These are phyloP conservation scores for Fibroporia radiculosa DNA, from an alignment of 768 basidiomycete genomes.

Conservation along the genomic window DNA sequence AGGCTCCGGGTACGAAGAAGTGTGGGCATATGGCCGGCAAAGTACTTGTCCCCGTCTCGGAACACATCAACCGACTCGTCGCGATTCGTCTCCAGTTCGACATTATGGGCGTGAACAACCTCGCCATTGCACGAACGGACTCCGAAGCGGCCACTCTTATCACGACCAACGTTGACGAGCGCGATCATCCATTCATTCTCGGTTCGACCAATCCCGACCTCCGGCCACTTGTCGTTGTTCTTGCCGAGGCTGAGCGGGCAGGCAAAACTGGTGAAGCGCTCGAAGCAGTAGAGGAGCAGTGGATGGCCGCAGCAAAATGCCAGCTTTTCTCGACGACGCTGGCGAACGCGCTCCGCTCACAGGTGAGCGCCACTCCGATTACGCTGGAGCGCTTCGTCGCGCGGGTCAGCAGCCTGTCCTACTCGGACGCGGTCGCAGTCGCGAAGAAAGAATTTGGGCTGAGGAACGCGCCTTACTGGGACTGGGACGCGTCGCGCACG, in stretches of 20 bases:
- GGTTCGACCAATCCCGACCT: conserved; percentile 76
- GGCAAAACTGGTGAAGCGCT: conserved; percentile 76
- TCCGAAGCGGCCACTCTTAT: conserved; percentile 97
- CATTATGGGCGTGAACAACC: conserved; percentile 96
- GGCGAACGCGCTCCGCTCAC: conserved; percentile 54
- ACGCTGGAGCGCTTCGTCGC: conserved; percentile 55
- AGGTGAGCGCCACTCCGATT: conserved; percentile 39
- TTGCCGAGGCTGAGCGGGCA: conserved; percentile 76
- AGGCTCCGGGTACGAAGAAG: conserved; percentile 96
- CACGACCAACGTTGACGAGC: conserved; percentile 91
- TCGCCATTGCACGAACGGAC: conserved; percentile 90
- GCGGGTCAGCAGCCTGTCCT: conserved; percentile 61
- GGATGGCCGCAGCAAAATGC: conserved; percentile 73
- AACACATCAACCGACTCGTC: conserved; percentile 97
- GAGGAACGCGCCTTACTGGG: conserved; percentile 73
- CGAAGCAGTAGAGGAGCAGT: conserved; percentile 84
- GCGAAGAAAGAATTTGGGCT: conserved; percentile 78
- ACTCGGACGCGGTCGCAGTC: conserved; percentile 59
- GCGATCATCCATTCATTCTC: conserved; percentile 97
- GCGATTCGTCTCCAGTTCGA: conserved; percentile 97
- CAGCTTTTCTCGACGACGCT: conserved; percentile 72
- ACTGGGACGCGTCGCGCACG: conserved; percentile 92
- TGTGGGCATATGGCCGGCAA: conserved; percentile 93
- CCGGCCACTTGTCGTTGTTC: conserved; percentile 64
- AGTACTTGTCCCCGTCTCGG: conserved; percentile 93